A percentile compares a stretch with the other conserved stretches of the same genome.
Conservation (phyloP, 805 yeast species). For the Saccharomycopsis oosterbeekiorum region DNA sequence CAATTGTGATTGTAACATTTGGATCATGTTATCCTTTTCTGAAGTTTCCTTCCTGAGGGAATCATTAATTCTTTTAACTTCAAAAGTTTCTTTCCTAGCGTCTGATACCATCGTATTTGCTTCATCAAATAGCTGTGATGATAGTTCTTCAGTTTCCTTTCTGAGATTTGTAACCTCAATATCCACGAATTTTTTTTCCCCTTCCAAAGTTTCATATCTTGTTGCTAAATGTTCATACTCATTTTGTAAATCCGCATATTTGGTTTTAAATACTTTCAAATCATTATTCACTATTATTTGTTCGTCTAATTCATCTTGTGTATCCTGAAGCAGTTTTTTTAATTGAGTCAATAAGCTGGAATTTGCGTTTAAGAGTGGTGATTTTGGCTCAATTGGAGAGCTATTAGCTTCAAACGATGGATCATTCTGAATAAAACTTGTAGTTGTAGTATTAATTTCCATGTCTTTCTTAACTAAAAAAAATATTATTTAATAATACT, state of each 20-base stretch:
- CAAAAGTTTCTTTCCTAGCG: constrained; percentile 61
- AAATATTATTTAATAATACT: too few species aligned
- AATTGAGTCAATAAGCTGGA: constrained; percentile 9
- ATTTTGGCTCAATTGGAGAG: background rate
- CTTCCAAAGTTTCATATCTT: constrained; percentile 11
- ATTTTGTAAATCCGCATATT: constrained; percentile 12
- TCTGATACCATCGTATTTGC: constrained; percentile 79
- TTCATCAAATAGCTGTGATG: constrained; percentile 68
- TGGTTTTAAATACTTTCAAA: constrained; percentile 13
- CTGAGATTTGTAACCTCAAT: constrained; percentile 47
- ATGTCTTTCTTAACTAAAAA: background rate
- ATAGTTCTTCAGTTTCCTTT: constrained; percentile 70
- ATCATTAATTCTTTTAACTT: constrained; percentile 46
- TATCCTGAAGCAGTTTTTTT: constrained; percentile 10
- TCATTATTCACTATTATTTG: constrained; percentile 16
- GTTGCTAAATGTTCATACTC: constrained; percentile 11
- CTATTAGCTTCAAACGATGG: background rate
- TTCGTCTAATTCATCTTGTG: constrained; percentile 16
- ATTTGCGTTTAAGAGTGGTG: background rate
- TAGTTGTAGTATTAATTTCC: background rate
- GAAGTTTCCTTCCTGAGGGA: constrained; percentile 40
- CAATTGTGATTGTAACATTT: constrained; percentile 56
- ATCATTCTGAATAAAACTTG: constrained; percentile 14
- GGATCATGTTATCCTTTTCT: constrained; percentile 66
- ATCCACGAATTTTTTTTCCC: constrained; percentile 16